phyloP scores from a whole-genome alignment of 2,329 filamentous ascomycete species.

The Penicillium sp. region DNA sequence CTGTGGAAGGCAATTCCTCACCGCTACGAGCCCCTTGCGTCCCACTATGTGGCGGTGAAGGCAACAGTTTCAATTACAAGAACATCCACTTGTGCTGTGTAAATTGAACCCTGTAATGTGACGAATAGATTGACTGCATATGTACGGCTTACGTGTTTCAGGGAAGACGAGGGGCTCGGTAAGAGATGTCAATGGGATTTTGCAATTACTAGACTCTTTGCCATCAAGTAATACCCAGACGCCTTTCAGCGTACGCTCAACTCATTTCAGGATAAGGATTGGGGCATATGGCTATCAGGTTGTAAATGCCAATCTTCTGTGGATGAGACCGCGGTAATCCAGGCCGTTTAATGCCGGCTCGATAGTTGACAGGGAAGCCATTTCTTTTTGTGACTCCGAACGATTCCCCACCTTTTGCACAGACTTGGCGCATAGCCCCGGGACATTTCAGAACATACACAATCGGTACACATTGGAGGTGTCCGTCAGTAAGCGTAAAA shows the following conservation, averaged over 20 bases:
- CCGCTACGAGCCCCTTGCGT: background rate
- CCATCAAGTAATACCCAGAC: slow-evolving; percentile 6
- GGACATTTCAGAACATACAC: slow-evolving; percentile 12
- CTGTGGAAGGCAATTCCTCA: too few relatives aligned
- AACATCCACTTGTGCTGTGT: background rate
- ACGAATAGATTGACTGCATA: background rate
- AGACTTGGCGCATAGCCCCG: slow-evolving; percentile 1
- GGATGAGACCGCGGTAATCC: background rate
- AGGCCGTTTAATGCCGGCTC: background rate
- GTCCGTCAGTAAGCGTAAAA: slow-evolving; percentile 6
- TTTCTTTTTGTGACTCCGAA: background rate
- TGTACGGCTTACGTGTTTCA: too few relatives aligned
- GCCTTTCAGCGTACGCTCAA: slow-evolving; percentile 5
- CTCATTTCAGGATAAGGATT: background rate
- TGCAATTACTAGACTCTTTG: background rate
- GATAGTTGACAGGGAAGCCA: background rate
- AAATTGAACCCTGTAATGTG: background rate
- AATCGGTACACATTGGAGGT: background rate
- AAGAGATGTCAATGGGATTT: background rate
- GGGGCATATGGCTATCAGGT: background rate
- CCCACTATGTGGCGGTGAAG: background rate
- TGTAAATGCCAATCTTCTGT: background rate
- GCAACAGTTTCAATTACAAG: background rate
- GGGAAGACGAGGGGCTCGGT: background rate
- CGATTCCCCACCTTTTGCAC: background rate